Evolutionary conservation across 2,329 filamentous ascomycete genomes (phyloP), one percentile per base, ranked within the genome.

Genomic region (Botrytis cinerea): DNA sequence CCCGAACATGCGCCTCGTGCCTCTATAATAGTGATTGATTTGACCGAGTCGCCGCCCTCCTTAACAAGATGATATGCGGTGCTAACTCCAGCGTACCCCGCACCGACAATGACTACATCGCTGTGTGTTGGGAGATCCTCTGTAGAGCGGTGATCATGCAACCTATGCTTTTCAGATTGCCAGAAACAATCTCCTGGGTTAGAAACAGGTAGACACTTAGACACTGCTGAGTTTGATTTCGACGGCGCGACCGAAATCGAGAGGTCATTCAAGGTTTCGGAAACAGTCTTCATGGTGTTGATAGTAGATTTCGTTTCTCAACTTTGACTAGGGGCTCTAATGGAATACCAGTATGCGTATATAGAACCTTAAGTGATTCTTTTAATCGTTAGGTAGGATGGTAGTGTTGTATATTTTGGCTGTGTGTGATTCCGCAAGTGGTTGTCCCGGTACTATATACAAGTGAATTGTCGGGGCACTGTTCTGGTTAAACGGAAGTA

Each of bases 1-100:
- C 92, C 92, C 87, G 88, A 94, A 79, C 92, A 94, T 4, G 90
- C 91, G 83, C 94, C 92, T 77, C 92, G 86, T n/a, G 92, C 92
- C 82, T 95, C 92, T 7, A 95, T 85, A 82, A 94, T 86, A 4
- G 94, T 84, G 22, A 94, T 87, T 25, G 82, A 84, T 10, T 70
- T 70, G 6, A 46, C 20, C 85, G 82, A 46, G 84, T 76, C 0
- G 83, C 82, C 85, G 87, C 87, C 51, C 18, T 66, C 72, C 14
- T 79, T 80, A 28, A 82, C 74, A 2, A 84, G 63, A 73, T 78
- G 74, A 54, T 77, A 77, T 20, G 77, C 77, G 7, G 74, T 75
- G 22, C 72, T 69, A 16, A 74, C 75, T 7, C 77, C 77, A 14
- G 76, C 64, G 32, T 72, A 74, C 9, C 77, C 77, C 28, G 74